Evolutionary conservation across 1,284 basidiomycete genomes (phyloP).

Genomic region (Ceratobasidium sp.): DNA sequence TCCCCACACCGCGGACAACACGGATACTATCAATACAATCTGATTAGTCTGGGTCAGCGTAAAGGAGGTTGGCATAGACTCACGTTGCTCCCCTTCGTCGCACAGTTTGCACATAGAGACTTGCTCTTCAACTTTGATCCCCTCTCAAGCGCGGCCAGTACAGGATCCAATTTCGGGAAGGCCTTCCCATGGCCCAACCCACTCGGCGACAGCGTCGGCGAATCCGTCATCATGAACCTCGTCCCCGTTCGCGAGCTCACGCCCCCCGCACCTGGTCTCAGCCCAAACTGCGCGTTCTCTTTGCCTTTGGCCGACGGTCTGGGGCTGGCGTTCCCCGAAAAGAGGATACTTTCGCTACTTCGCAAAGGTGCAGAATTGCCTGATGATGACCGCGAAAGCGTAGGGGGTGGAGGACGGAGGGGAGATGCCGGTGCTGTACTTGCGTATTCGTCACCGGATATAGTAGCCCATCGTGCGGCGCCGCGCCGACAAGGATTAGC

Average conservation of each 20-base stretch:
- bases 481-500: neutral
- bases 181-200: neutral
- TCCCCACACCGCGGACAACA: slow-evolving; percentile 28
- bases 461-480: neutral
- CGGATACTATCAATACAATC: slow-evolving; percentile 10
- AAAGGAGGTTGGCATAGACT: neutral
- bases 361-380: no score
- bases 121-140: slow-evolving; percentile 32
- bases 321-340: no score
- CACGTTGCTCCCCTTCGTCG: slow-evolving; percentile 24
- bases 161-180: slow-evolving; percentile 31
- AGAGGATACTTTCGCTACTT: neutral
- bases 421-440: slow-evolving; percentile 13
- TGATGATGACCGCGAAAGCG: slow-evolving; percentile 15
- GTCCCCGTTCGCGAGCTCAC: slow-evolving; percentile 21
- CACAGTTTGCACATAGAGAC: slow-evolving; percentile 21
- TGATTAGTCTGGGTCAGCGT: neutral
- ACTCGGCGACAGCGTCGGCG: slow-evolving; percentile 29
- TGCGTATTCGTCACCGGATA: neutral
- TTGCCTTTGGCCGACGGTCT: slow-evolving; percentile 17
- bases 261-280: slow-evolving; percentile 7
- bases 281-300: slow-evolving; percentile 5
- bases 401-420: slow-evolving; percentile 2
- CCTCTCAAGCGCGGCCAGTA: slow-evolving; percentile 26
- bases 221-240: slow-evolving; percentile 22